Conservation (phyloP, 192 early-diverging fungal species). For the Entrophospora sp. region DNA sequence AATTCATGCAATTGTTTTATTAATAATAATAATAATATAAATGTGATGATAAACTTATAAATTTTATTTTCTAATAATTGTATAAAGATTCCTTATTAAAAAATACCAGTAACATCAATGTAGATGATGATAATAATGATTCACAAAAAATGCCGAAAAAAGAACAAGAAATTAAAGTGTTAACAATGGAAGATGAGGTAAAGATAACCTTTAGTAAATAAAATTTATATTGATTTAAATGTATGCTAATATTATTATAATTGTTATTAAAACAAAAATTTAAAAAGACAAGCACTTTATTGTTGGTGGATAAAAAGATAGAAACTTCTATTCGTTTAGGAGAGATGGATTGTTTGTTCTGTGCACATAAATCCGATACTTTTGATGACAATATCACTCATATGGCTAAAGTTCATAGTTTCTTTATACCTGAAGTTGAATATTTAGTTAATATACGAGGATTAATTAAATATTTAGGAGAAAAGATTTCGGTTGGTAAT, state of each 20-base stretch:
- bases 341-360: slow-evolving; percentile 87
- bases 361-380: slow-evolving; percentile 51
- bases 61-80: too few relatives aligned
- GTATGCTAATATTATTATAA: not conserved
- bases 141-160: not conserved
- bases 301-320: slow-evolving; percentile 82
- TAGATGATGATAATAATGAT: too few relatives aligned
- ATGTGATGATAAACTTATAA: too few relatives aligned
- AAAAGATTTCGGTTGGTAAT: slow-evolving; percentile 93
- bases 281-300: slow-evolving; percentile 25
- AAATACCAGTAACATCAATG: too few relatives aligned
- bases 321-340: slow-evolving; percentile 55
- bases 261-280: not conserved
- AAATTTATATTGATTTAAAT: too few relatives aligned
- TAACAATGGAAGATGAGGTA: not conserved
- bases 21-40: not conserved
- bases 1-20: not conserved
- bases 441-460: slow-evolving; percentile 83
- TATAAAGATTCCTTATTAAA: too few relatives aligned
- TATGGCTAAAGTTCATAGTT: slow-evolving; percentile 84
- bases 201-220: not conserved
- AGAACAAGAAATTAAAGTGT: too few relatives aligned
- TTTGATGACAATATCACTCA: slow-evolving; percentile 79
- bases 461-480: slow-evolving; percentile 82
- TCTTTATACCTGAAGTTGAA: slow-evolving; percentile 97